Evolutionary conservation across 306 rosid genomes (phyloP), one percentile per base, ranked within the genome.

Genomic region (Rosa persica): DNA sequence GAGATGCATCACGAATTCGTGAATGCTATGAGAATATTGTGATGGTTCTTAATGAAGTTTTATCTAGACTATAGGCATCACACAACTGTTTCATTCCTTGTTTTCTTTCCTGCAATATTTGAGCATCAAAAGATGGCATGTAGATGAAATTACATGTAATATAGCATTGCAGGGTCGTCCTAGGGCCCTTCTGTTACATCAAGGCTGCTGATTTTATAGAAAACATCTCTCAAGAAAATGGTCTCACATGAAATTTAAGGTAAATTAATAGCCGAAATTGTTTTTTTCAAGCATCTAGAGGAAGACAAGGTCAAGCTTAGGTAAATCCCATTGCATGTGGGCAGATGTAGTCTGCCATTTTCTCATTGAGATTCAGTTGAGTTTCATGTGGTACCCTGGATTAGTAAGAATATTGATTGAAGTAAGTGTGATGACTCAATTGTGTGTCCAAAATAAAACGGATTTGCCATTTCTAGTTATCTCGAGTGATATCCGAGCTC

Each of bases 1-100:
- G 80, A 88, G 96, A 92, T 84, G 87, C 74, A 70, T 76, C 79
- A 2, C 87, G 78, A 79, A 85, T 92, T 47, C 80, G 89, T 86
- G 82, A 81, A 85, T 86, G 86, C 78, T 90, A 90, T 30, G 77
- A 82, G 70, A 88, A 88, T 82, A 94, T 94, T 55, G 89, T 76
- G 74, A 61, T 60, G 25, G 89, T 88, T 38, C 79, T 92, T 48
- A 76, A 77, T 73, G 89, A 90, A 23, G 78, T 94, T 82, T 81
- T 94, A 49, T 90, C 94, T 9, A 88, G 81, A 82, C 71, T 90
- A 81, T 86, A 54, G 46, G 8, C 22, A 22, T 57, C 67, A 73
- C 38, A 13, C 25, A 22, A 22, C 16, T 73, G 48, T 54, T 73
- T 16, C 36, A 46, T 38, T 51, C 49, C 46, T 52, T 52, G 12